Evolutionary conservation across 768 basidiomycete genomes (phyloP).

Genomic region (Ramaria rubella): DNA sequence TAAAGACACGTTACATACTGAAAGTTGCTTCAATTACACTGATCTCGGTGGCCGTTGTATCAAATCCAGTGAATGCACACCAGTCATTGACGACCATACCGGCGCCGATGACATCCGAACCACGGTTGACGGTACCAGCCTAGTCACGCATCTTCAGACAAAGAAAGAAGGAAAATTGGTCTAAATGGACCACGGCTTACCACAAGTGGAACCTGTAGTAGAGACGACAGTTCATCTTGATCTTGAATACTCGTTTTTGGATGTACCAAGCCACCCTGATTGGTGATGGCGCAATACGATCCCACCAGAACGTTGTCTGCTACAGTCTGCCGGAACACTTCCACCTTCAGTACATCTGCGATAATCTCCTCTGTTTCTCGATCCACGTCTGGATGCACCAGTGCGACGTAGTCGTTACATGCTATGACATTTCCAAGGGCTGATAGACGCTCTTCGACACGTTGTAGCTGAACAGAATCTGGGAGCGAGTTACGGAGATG

Average conservation of each 20-base stretch:
- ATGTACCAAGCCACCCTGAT: conserved; percentile 96
- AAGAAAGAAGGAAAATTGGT: neutral
- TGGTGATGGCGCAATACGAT: conserved; percentile 89
- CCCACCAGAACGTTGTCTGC: conserved; percentile 97
- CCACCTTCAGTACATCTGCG: conserved; percentile 97
- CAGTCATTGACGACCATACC: conserved; percentile 98
- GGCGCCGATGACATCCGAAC: conserved; percentile 96
- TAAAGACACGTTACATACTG: conserved; percentile 50
- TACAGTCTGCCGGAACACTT: conserved; percentile 96
- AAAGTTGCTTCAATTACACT: conserved; percentile 97
- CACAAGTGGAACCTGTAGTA: conserved; percentile 91
- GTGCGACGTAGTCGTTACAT: conserved; percentile 97
- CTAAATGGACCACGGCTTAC: conserved; percentile 42
- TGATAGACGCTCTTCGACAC: conserved; percentile 94
- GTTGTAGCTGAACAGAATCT: conserved; percentile 87
- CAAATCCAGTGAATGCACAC: conserved; percentile 98
- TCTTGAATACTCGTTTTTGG: conserved; percentile 96
- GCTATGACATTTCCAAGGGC: conserved; percentile 98
- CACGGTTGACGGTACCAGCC: conserved; percentile 98
- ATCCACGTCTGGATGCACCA: conserved; percentile 97
- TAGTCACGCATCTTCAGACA: conserved; percentile 25
- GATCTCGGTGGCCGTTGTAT: conserved; percentile 99
- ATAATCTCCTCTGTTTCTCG: conserved; percentile 99
- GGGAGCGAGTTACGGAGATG: conserved; percentile 95
- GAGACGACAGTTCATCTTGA: conserved; percentile 91